These are phyloP conservation scores for Asterella californica DNA, from an alignment of 225 moss, liverwort and hornwort species.

Conservation along the genomic window DNA sequence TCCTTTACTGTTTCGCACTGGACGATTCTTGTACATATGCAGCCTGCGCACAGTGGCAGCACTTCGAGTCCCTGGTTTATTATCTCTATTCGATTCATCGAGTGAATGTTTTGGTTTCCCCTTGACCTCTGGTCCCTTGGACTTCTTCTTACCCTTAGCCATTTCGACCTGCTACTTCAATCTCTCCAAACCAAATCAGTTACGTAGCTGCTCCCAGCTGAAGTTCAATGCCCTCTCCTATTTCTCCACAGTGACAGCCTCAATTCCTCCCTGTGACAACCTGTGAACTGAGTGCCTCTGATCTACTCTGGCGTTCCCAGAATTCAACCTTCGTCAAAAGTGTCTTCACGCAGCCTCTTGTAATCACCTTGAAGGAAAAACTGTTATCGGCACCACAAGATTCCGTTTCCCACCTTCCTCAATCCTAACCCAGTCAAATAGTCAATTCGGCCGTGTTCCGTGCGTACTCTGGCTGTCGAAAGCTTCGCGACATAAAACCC, in stretches of 20 bases:
- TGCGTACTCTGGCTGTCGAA: neutral
- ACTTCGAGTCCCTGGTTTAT: slow-evolving; percentile 66
- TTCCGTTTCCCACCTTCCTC: neutral
- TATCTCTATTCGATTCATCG: slow-evolving; percentile 71
- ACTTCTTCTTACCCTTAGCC: slow-evolving; percentile 69
- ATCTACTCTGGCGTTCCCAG: neutral
- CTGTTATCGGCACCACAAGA: neutral
- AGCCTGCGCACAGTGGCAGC: slow-evolving; percentile 91
- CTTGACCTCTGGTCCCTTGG: slow-evolving; percentile 67
- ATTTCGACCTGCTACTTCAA: slow-evolving; percentile 5
- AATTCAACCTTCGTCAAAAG: neutral
- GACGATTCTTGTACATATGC: slow-evolving; percentile 91
- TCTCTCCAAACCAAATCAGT: neutral
- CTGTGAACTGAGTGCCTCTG: neutral
- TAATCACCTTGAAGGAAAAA: neutral
- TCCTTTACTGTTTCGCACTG: slow-evolving; percentile 84
- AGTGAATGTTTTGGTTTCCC: slow-evolving; percentile 92
- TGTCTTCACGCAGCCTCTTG: neutral
- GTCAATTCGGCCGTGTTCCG: neutral
- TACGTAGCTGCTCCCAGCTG: neutral
- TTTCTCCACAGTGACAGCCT: neutral
- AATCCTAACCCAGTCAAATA: no score
- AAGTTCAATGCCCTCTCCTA: neutral
- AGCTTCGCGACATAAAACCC: neutral
- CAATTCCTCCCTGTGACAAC: neutral